A percentile compares a stretch with the other conserved stretches of the same genome.
phyloP scores from a whole-genome alignment of 2,329 filamentous ascomycete species.

The Nakataea oryzae region DNA sequence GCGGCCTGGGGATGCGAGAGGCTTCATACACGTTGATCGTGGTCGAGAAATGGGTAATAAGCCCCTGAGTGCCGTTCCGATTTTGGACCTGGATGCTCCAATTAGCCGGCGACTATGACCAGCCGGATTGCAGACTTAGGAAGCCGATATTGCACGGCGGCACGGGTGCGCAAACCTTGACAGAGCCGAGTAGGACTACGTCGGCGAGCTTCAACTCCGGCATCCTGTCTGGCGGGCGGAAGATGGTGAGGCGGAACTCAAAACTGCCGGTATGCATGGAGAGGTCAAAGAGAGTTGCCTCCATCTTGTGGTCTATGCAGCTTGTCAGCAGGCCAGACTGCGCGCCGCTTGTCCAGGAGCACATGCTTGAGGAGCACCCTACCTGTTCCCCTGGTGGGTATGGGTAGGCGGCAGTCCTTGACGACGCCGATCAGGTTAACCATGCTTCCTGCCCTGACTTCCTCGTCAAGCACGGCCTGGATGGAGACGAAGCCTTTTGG shows the following conservation, averaged over 20 bases:
- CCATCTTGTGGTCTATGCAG: constrained; percentile 45
- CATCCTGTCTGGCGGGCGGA: constrained; percentile 39
- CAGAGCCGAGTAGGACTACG: constrained; percentile 50
- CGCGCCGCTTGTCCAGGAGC: not conserved
- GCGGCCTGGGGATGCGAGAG: constrained; percentile 26
- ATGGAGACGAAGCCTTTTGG: constrained; percentile 30
- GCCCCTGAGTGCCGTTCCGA: constrained; percentile 22
- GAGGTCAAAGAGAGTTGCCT: constrained; percentile 49
- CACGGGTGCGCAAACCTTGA: constrained; percentile 32
- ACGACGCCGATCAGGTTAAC: constrained; percentile 62
- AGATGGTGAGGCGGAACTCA: constrained; percentile 45
- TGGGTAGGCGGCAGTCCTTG: constrained; percentile 49
- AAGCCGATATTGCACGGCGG: not conserved
- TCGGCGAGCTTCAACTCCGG: constrained; percentile 43
- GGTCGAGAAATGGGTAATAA: constrained; percentile 32
- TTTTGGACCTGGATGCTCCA: constrained; percentile 28
- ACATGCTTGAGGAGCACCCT: constrained; percentile 4
- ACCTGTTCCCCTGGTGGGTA: constrained; percentile 41
- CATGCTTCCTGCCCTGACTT: constrained; percentile 14
- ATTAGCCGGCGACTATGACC: not conserved
- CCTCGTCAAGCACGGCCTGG: constrained; percentile 31
- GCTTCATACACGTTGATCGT: constrained; percentile 33
- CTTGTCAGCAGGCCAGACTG: constrained; percentile 5
- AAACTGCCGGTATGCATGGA: constrained; percentile 34
- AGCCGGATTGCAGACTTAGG: not conserved